Evolutionary conservation across 495 filamentous ascomycete species (phyloP), one percentile per base, ranked within the genome.

Genomic region (Trichoderma gamsii): DNA sequence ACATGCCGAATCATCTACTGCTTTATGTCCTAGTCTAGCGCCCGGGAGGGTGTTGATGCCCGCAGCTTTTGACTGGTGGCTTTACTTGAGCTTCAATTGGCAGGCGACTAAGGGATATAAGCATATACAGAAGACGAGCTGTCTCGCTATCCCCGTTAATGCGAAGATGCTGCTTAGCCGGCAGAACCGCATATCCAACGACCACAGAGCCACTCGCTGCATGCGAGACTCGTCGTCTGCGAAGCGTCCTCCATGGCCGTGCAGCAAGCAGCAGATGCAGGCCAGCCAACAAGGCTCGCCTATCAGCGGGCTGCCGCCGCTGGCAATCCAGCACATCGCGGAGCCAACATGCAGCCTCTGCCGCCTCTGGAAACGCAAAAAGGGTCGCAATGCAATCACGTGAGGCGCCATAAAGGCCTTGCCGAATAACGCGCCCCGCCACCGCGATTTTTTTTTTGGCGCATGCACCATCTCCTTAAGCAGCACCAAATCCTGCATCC

Each of bases 401-500:
- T 65, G 64, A 65, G 64, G 35, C 35, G 8, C 35, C 32, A 6
- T 6, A 35, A 35, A 35, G 6, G 32, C 32, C 32, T 6, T 35
- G 32, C 32, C 3, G 32, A 6, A 35, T 35, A n/a, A 27, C 27
- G 41, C 27, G 35, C 65, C 65, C 65, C 65, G 65, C 65, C 65
- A 65, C 29, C 63, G 21, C 13, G 29, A 66, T 23, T 49, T n/a
- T 51, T 51, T 66, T 51, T 49, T 21, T 46, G 38, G 41, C 65
- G 44, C 65, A 66, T 66, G 41, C 27, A 32, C 65, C 44, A 43
- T 66, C 44, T 46, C 65, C 43, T 29, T 66, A 66, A 66, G 25
- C 43, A n/a, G 44, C 51, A 41, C 25, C 63, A 23, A 52, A 32
- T 29, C 44, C 65, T n/a, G 38, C 65, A 43, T 49, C 41, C 65